A percentile compares a stretch with the other conserved stretches of the same genome.
Conservation (phyloP, 1,284 basidiomycete genomes). For the Thecaphora frezii region DNA sequence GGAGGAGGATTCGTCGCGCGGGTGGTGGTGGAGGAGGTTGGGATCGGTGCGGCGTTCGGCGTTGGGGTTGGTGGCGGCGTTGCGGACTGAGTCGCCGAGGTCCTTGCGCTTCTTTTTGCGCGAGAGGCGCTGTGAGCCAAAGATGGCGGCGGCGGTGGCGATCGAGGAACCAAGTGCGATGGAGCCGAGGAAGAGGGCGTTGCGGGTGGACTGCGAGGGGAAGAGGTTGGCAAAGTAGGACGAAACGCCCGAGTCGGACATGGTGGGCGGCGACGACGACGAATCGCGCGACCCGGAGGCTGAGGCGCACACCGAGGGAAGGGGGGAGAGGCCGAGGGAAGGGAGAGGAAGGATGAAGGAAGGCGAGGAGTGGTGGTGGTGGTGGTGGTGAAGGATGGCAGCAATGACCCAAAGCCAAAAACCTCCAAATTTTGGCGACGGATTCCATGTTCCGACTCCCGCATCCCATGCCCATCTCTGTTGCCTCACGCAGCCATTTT, state of each 20-base stretch:
- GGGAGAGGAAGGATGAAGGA: too few species aligned
- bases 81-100: slow-evolving; percentile 28
- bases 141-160: slow-evolving; percentile 35
- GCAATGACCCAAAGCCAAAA: neutral
- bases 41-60: slow-evolving; percentile 25
- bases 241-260: slow-evolving; percentile 23
- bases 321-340: too few species aligned
- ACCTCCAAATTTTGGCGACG: too few species aligned
- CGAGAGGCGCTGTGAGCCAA: slow-evolving; percentile 34
- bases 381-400: neutral
- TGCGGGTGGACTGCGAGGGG: slow-evolving; percentile 15
- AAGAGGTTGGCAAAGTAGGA: slow-evolving; percentile 25
- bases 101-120: slow-evolving; percentile 33
- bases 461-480: too few species aligned
- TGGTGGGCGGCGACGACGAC: neutral
- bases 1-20: slow-evolving; percentile 19
- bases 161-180: slow-evolving; percentile 49
- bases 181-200: slow-evolving; percentile 30
- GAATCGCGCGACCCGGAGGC: too few species aligned
- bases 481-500: too few species aligned
- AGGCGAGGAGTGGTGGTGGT: slow-evolving; percentile 1
- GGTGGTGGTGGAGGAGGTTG: slow-evolving; percentile 2
- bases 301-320: too few species aligned
- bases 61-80: slow-evolving; percentile 20
- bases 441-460: too few species aligned